Evolutionary conservation across 129 eudicot species (phyloP), one percentile per base, ranked within the genome.

Genomic region (Chrysanthemum lavandulifolium): DNA sequence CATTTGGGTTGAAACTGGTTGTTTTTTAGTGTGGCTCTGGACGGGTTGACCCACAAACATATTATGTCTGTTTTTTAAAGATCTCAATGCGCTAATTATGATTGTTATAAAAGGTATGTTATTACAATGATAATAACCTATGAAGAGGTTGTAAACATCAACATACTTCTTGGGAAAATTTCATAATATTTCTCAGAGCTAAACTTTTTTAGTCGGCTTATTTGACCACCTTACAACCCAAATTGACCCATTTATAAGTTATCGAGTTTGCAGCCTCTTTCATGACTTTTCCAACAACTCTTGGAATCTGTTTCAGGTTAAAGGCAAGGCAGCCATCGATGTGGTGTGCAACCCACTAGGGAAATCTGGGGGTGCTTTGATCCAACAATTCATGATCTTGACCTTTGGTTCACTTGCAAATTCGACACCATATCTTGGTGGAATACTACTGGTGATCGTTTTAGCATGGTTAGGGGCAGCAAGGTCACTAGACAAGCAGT

Each of bases 311-410:
- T 50, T 36, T 45, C 88, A 94, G 98, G 90, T 94, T 27, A 94
- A 94, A 80, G 99, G 99, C 7, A 94, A 94, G 84, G 99, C 99
- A 43, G 99, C 99, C 9, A 94, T 94, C 65, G 97, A 94, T 67
- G 99, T 94, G 33, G 99, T 94, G 21, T 94, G 99, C 91, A 94
- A 94, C 65, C 99, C 99, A 4, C 72, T 94, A 62, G 99, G 99
- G 31, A 94, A 94, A 63, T 94, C 99, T 0, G 99, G 99, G 58
- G 99, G 99, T 23, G 99, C 99, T 48, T 53, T 94, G 75, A 94
- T 94, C 63, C 97, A 94, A 78, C 99, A 94, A 77, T 94, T 94
- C 87, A 94, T 94, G 99, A 94, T 94, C 63, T 75, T 94, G 61
- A 88, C 96, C 5, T 94, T 94, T 25, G 99, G 99, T 14, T 94